Evolutionary conservation across 2,329 filamentous ascomycete species (phyloP).

Genomic region (Pseudogymnoascus sp.): DNA sequence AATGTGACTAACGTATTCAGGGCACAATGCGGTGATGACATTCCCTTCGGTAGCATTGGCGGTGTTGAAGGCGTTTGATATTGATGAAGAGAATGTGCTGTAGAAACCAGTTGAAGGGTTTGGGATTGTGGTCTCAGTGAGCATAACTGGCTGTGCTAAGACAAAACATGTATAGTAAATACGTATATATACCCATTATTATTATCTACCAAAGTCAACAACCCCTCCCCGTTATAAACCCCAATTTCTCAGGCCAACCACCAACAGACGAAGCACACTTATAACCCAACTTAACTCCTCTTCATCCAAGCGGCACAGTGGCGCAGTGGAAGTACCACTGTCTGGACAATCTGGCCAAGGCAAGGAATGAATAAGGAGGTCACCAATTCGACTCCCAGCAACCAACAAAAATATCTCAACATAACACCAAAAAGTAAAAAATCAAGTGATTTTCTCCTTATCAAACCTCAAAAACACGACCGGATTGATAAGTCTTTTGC

Average conservation of each 20-base stretch:
- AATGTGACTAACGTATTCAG: constrained; percentile 31
- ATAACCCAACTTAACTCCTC: not conserved
- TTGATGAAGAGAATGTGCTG: constrained; percentile 23
- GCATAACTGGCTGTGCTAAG: not conserved
- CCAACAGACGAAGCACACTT: not conserved
- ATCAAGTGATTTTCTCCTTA: not conserved
- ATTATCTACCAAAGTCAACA: not conserved
- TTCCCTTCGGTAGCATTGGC: constrained; percentile 56
- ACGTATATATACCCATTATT: not conserved
- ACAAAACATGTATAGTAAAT: not conserved
- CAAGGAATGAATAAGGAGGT: not conserved
- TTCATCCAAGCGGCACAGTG: not conserved
- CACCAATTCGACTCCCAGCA: not conserved
- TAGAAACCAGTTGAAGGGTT: not conserved
- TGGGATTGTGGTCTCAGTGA: not conserved
- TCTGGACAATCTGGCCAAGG: not conserved
- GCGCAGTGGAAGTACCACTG: not conserved
- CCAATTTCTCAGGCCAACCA: not conserved
- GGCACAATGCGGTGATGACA: constrained; percentile 61
- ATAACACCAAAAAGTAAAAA: not conserved
- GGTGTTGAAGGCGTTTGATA: constrained; percentile 55
- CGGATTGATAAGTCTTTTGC: not conserved
- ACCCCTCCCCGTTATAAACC: not conserved
- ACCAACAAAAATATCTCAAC: not conserved
- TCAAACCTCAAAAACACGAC: not conserved